Base-by-base conservation (phyloP, 331 rosid genomes). In the Telfairia occidentalis region DNA sequence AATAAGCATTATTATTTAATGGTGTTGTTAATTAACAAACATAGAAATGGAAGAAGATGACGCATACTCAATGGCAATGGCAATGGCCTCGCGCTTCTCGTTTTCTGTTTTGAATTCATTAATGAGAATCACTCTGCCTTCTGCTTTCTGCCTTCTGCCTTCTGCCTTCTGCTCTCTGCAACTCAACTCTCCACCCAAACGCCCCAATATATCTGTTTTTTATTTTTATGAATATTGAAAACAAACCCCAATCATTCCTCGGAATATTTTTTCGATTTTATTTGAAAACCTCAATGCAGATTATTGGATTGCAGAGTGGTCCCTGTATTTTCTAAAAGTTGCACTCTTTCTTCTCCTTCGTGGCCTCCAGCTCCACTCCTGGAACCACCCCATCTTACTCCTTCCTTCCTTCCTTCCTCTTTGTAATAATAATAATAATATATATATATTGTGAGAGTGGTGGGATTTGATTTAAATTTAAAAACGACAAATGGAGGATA, bases 21-120 rank as follows among this genome's bases (percentile, higher is more conserved):
- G 63, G 69, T 18, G 43, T 60, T 60, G 69, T 60, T 60, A 60
- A 60, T 29, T 60, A 60, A 60, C 69, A 60, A 60, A 60, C 69
- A 32, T 13, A 24, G 43, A 60, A 60, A 12, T 34, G 23, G 42
- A 2, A 2, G 11, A 18, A 0, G 71, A 64, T 9, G 71, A 35
- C 48, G 71, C 71, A 64, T 19, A 11, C 23, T 5, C 42, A 6
- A 23, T 24, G 18, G 35, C 61, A 21, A n/a, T n/a, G n/a, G n/a
- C n/a, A 54, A 54, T 54, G 61, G 26, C 26, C 30, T 1, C 60
- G 30, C 26, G 13, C 6, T 23, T 32, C 69, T 60, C 69, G 69
- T 60, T 30, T 60, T 60, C 69, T 60, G 69, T 60, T 29, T 60
- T 9, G 7, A 5, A 28, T 29, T 59, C 67, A 28, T 28, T 59